Conservation (phyloP, 257 asterid species). For the Apocynum venetum region DNA sequence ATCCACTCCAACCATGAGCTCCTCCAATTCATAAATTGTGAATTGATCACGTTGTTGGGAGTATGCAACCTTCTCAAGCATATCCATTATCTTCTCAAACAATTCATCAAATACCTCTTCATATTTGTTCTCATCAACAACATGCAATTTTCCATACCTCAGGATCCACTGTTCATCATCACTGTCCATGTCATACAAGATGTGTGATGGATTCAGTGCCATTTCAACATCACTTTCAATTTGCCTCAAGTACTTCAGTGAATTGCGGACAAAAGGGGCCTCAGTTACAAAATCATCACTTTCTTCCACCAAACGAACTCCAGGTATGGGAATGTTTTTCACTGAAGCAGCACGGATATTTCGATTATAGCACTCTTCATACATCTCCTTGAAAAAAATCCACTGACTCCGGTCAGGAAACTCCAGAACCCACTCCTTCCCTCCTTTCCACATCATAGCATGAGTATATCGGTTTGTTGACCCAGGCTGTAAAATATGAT, state of each 20-base stretch:
- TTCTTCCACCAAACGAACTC: constrained; percentile 71
- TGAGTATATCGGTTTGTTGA: constrained; percentile 85
- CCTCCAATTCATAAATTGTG: constrained; percentile 65
- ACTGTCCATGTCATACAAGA: constrained; percentile 85
- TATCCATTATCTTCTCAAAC: constrained; percentile 68
- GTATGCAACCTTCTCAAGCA: constrained; percentile 77
- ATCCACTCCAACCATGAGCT: constrained; percentile 47
- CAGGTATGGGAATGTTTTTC: constrained; percentile 93
- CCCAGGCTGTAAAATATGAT: constrained; percentile 77
- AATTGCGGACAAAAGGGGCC: constrained; percentile 49
- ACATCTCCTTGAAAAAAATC: constrained; percentile 87
- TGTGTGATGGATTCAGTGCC: constrained; percentile 79
- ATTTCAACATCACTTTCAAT: constrained; percentile 81
- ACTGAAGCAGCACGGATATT: constrained; percentile 96
- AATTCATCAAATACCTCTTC: constrained; percentile 61
- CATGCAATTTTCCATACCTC: constrained; percentile 22
- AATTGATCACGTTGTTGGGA: constrained; percentile 54
- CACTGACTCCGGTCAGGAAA: constrained; percentile 92
- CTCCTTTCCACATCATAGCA: constrained; percentile 99
- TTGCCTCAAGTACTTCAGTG: constrained; percentile 62
- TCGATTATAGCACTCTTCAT: constrained; percentile 86
- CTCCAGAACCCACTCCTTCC: constrained; percentile 94
- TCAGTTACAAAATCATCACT: constrained; percentile 45
- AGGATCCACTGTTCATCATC: constrained; percentile 86
- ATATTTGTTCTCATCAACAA: constrained; percentile 19